Base-by-base conservation (phyloP, 192 early-diverging fungal species). In the Podila minutissima region DNA sequence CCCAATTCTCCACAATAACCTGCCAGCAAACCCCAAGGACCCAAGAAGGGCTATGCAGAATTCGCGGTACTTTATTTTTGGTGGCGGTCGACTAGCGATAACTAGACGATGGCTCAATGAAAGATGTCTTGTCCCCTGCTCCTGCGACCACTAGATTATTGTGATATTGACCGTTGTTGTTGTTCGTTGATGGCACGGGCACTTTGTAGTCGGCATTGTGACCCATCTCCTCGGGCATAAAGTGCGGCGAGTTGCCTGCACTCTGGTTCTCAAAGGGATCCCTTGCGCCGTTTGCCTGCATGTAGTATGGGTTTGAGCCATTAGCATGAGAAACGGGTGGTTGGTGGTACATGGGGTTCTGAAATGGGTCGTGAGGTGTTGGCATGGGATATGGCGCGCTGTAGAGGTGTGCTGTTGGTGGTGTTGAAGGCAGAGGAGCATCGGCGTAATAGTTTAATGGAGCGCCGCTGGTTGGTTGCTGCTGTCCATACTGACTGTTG, bases 211-310 rank as follows among this genome's bases (percentile, higher is more conserved):
- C 19, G 63, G 41, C 2, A 35, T 46, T 0, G 32, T 77, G 24
- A 11, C 76, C 76, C 76, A 79, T 79, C 24, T 79, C 76, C 41
- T 79, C 76, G 1, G 64, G 60, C 1, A 79, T 53, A 12, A 41
- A 72, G 6, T 12, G 41, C 0, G 41, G 41, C 3, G 41, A 46
- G 15, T 2, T 46, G 41, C 41, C 15, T 15, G 41, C 41, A 17
- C 41, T 46, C 41, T 1, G 41, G 15, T 2, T 46, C 28, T 58
- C 66, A 29, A 74, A 74, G 8, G 73, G 73, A 29, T 67, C 63
- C 41, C 33, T 20, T 13, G 53, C n/a, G 2, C 55, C 70, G 46
- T 32, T 24, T 3, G 60, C 70, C 32, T 41, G 69, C 28, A 59
- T 1, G 8, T 67, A 74, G 29, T 68, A 63, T 49, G 9, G 33